phyloP scores from a whole-genome alignment of 805 yeast genomes.

The Starmerella vitae region DNA sequence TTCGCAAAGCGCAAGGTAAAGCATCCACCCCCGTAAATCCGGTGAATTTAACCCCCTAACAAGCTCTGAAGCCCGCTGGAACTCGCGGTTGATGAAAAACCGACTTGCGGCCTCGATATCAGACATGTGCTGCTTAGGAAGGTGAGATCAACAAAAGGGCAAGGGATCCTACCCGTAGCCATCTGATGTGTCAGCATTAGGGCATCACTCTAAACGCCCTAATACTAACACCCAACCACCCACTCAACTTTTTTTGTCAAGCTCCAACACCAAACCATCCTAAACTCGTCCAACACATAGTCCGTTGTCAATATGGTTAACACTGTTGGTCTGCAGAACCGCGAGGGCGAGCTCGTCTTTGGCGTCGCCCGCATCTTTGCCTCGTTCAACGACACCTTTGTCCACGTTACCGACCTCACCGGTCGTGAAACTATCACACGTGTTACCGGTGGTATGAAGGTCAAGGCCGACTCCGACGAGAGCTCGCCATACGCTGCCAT shows the following conservation, averaged over 20 bases:
- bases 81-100: slow-evolving; percentile 12
- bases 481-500: slow-evolving; percentile 99
- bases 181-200: too few relatives aligned
- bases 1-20: slow-evolving; percentile 14
- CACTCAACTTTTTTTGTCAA: slow-evolving; percentile 19
- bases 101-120: slow-evolving; percentile 8
- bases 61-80: slow-evolving; percentile 2
- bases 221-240: slow-evolving; percentile 14
- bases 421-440: slow-evolving; percentile 99
- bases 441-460: slow-evolving; percentile 99
- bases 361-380: slow-evolving; percentile 99
- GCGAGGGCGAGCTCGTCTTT: slow-evolving; percentile 96
- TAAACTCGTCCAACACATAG: too few relatives aligned
- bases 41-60: slow-evolving; percentile 5
- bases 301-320: slow-evolving; percentile 18
- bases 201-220: background rate
- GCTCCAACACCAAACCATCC: slow-evolving; percentile 1
- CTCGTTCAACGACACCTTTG: slow-evolving; percentile 99
- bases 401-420: slow-evolving; percentile 97
- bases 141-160: background rate
- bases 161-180: too few relatives aligned
- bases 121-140: background rate
- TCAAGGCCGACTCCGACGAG: slow-evolving; percentile 99
- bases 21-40: slow-evolving; percentile 8
- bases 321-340: slow-evolving; percentile 69